Evolutionary conservation across 257 asterid genomes (phyloP), one percentile per base, ranked within the genome.

Genomic region (Echites panduratus): DNA sequence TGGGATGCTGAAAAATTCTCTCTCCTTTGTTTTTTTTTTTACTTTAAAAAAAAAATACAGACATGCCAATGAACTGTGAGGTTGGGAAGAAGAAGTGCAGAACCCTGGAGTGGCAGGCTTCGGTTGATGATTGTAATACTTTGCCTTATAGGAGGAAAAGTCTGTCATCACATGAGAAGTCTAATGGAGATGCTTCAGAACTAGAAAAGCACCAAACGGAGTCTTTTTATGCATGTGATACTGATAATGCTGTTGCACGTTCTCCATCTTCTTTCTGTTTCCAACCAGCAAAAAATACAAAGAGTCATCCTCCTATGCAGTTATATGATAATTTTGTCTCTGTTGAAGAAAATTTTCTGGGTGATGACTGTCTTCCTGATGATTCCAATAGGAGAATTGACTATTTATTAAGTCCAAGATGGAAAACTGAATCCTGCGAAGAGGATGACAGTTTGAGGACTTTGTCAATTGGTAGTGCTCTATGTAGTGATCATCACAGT

Each of bases 31-130:
- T 61, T 48, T 14, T 0, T 41, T 45, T 62, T 0, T 74, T 62
- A 38, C 50, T 66, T 13, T 16, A 16, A 16, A 50, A 17, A 50
- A 50, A 50, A 17, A 50, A 17, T 16, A 3, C 69, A 84, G 80
- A 76, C 76, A 68, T 79, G 77, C 80, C 83, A 66, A 84, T 70
- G 68, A 61, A 82, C 53, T 50, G 67, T 82, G 87, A 77, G 73
- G 77, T 73, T 59, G 78, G 77, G 76, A 85, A 75, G 77, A 88
- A 84, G 83, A 85, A 87, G 85, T 48, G 79, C 85, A 78, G 76
- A 82, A 78, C 68, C 76, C 79, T 73, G 81, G 75, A 81, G 53
- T 66, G 70, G 78, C 75, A 68, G 68, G 68, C 77, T 57, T 74
- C 87, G 65, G 73, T 80, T 24, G 86, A 75, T 64, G 81, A 79